These are phyloP conservation scores for Lactifluus echinatus DNA, from an alignment of 768 basidiomycete genomes.

Conservation along the genomic window DNA sequence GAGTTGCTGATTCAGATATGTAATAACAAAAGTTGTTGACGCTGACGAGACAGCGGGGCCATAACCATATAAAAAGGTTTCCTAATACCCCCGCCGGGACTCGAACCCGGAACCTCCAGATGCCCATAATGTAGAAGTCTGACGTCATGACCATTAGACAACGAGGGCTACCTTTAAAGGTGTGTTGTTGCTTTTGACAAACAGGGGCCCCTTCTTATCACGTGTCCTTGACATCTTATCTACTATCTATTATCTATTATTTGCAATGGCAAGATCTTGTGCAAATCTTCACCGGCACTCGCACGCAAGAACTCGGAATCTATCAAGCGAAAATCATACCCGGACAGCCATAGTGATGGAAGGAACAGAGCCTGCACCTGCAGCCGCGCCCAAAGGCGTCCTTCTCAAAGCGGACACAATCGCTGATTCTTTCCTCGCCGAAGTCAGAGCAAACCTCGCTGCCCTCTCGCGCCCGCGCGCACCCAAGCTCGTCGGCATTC, in stretches of 20 bases:
- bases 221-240: not conserved
- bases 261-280: not conserved
- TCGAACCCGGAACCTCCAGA: slow-evolving; percentile 88
- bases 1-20: too few relatives aligned
- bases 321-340: not conserved
- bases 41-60: too few relatives aligned
- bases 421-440: slow-evolving; percentile 59
- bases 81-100: slow-evolving; percentile 61
- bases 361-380: not conserved
- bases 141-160: slow-evolving; percentile 90
- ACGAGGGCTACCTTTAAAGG: slow-evolving; percentile 44
- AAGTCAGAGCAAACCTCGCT: slow-evolving; percentile 46
- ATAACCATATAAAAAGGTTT: slow-evolving; percentile 3
- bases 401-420: slow-evolving; percentile 74
- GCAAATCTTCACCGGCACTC: not conserved
- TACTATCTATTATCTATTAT: not conserved
- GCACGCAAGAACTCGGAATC: not conserved
- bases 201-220: not conserved
- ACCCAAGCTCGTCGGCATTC: slow-evolving; percentile 84
- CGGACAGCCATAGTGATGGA: not conserved
- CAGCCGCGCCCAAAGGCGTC: slow-evolving; percentile 50
- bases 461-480: slow-evolving; percentile 26
- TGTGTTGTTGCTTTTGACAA: not conserved
- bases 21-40: too few relatives aligned
- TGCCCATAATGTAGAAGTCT: slow-evolving; percentile 57